A percentile compares a stretch with the other conserved stretches of the same genome.
Conservation (phyloP, 2,329 filamentous ascomycete species). For the Sclerotiophoma versabilis region DNA sequence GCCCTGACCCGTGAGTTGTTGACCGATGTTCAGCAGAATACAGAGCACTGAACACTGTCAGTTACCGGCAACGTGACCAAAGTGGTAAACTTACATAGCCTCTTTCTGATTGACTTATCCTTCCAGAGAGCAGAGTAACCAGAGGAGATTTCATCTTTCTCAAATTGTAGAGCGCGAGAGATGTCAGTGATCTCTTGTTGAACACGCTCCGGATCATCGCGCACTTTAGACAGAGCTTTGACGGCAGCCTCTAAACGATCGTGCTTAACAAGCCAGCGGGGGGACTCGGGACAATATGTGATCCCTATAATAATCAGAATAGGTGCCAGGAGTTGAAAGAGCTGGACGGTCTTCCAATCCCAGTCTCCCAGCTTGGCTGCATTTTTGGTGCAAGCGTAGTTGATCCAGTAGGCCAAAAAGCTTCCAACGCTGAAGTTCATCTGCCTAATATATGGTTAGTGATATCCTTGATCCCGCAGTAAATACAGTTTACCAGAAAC, state of each 20-base stretch:
- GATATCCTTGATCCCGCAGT: too few relatives aligned
- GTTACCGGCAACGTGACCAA: neutral
- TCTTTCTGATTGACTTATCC: conserved; percentile 69
- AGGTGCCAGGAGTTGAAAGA: conserved; percentile 71
- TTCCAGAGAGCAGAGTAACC: conserved; percentile 69
- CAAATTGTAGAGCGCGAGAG: conserved; percentile 69
- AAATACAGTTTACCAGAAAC: conserved; percentile 64
- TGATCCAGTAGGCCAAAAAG: conserved; percentile 68
- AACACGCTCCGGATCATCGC: conserved; percentile 66
- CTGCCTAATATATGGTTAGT: too few relatives aligned
- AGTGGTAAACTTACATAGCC: conserved; percentile 50
- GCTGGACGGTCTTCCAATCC: conserved; percentile 73
- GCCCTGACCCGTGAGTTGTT: conserved; percentile 72
- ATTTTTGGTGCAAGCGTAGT: conserved; percentile 65
- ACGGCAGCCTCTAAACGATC: conserved; percentile 64
- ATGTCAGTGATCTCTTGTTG: conserved; percentile 69
- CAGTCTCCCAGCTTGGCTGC: conserved; percentile 64
- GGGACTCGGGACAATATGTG: conserved; percentile 55
- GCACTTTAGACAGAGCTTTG: conserved; percentile 61
- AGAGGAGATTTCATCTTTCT: conserved; percentile 68
- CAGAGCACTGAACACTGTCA: conserved; percentile 53
- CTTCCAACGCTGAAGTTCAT: too few relatives aligned
- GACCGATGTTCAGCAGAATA: conserved; percentile 69
- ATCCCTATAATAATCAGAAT: conserved; percentile 64
- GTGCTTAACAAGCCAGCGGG: conserved; percentile 56